Evolutionary conservation across 768 basidiomycete genomes (phyloP).

Genomic region (Leccinum boreale): DNA sequence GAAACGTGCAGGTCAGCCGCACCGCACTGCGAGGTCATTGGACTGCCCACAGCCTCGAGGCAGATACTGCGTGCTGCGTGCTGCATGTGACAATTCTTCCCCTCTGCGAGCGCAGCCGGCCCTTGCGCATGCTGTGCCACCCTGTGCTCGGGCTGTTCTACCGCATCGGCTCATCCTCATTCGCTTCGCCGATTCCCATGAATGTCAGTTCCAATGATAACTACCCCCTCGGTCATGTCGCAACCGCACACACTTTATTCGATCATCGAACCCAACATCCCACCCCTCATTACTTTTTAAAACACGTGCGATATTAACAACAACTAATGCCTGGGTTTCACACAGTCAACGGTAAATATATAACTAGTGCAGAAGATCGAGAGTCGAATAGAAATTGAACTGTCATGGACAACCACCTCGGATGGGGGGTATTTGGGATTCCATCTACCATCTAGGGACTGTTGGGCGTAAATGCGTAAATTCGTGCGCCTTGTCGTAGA

Average conservation of each 20-base stretch:
- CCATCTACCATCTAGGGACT: slow-evolving; percentile 31
- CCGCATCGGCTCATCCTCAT: not conserved
- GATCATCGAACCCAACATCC: slow-evolving; percentile 1
- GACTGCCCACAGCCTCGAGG: slow-evolving; percentile 20
- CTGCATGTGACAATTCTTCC: not conserved
- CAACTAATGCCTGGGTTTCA: slow-evolving; percentile 9
- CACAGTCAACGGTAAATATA: slow-evolving; percentile 23
- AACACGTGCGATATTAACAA: slow-evolving; percentile 20
- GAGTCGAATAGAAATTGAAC: slow-evolving; percentile 14
- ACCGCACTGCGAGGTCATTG: not conserved
- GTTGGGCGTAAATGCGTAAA: slow-evolving; percentile 48
- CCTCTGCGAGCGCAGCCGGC: not conserved
- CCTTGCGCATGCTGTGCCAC: slow-evolving; percentile 5
- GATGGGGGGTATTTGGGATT: slow-evolving; percentile 1
- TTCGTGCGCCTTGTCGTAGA: slow-evolving; percentile 53
- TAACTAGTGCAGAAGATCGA: slow-evolving; percentile 29
- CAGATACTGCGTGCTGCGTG: slow-evolving; percentile 9
- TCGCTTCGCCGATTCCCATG: slow-evolving; percentile 14
- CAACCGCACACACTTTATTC: not conserved
- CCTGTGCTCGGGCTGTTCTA: slow-evolving; percentile 5
- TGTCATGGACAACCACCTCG: slow-evolving; percentile 14
- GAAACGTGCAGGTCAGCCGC: not conserved
- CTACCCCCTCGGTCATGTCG: not conserved
- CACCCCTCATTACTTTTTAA: slow-evolving; percentile 2
- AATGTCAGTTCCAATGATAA: slow-evolving; percentile 5